A percentile compares a stretch with the other conserved stretches of the same genome.
Evolutionary conservation across 192 early-diverging fungal species (phyloP).

Genomic region (Backusella luteola): DNA sequence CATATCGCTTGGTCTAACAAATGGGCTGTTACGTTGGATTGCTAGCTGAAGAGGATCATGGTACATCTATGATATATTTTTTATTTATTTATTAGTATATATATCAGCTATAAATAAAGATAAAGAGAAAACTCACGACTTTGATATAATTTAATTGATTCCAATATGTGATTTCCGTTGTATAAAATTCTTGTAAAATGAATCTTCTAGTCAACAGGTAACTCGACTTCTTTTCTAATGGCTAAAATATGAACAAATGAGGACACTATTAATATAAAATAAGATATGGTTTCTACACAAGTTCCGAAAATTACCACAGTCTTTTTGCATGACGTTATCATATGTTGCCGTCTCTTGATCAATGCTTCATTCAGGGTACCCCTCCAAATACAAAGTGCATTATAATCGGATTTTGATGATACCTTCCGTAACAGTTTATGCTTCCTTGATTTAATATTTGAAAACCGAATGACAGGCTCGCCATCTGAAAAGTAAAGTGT

Average conservation of each 20-base stretch:
- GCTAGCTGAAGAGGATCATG: conserved; percentile 34
- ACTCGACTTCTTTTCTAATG: not conserved
- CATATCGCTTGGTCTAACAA: conserved; percentile 11
- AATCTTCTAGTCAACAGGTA: conserved; percentile 19
- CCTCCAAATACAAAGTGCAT: conserved; percentile 18
- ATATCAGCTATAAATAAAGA: not conserved
- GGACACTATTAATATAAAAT: no score
- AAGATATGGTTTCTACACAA: not conserved
- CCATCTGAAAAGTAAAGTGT: not conserved
- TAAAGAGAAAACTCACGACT: conserved; percentile 16
- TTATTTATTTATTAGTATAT: not conserved
- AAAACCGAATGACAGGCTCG: not conserved
- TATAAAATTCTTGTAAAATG: conserved; percentile 33
- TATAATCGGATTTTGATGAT: conserved; percentile 6
- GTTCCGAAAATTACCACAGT: not conserved
- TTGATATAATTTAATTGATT: conserved; percentile 45
- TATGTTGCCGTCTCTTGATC: not conserved
- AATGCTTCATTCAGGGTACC: not conserved
- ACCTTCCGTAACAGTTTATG: not conserved
- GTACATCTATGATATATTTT: conserved; percentile 28
- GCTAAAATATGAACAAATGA: not conserved
- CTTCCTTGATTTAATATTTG: conserved; percentile 10
- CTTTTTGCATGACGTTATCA: not conserved
- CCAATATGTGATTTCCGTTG: conserved; percentile 33
- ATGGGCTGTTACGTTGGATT: conserved; percentile 1